phyloP scores from a whole-genome alignment of 164 flowering plant genomes.

The Nymphaea colorata region DNA sequence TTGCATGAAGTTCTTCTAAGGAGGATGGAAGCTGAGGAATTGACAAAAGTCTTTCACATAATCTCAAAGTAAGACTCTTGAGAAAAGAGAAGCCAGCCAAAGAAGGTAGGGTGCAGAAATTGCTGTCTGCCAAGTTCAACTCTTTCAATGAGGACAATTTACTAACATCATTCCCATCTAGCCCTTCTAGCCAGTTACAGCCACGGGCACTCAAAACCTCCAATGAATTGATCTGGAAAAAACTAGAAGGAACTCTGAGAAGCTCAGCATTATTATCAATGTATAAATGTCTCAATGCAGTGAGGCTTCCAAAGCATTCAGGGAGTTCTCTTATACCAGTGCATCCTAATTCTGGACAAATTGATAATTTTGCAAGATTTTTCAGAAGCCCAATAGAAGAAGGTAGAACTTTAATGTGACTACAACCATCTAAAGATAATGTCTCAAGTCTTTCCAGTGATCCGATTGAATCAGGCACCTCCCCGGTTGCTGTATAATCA shows the following conservation, averaged over 20 bases:
- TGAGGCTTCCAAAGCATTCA: background rate
- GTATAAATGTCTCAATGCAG: background rate
- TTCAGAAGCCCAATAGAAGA: too few relatives aligned
- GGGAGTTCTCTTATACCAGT: background rate
- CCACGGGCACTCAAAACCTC: background rate
- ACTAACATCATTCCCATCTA: background rate
- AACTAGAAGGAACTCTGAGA: background rate
- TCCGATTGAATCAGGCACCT: background rate
- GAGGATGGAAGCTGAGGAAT: background rate
- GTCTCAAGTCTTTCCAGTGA: background rate
- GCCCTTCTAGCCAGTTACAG: background rate
- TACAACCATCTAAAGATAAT: background rate
- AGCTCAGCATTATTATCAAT: background rate
- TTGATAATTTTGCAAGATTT: too few relatives aligned
- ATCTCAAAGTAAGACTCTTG: background rate
- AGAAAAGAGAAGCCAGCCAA: background rate
- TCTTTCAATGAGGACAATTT: background rate
- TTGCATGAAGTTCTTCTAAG: background rate
- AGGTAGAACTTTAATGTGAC: background rate
- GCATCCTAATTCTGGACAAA: too few relatives aligned
- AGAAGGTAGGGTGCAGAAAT: background rate
- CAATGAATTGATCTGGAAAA: background rate
- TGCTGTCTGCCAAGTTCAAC: background rate
- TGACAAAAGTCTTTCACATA: background rate
- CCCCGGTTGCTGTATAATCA: background rate